phyloP scores from a whole-genome alignment of 495 filamentous ascomycete genomes.

The Trichoderma erinaceum region DNA sequence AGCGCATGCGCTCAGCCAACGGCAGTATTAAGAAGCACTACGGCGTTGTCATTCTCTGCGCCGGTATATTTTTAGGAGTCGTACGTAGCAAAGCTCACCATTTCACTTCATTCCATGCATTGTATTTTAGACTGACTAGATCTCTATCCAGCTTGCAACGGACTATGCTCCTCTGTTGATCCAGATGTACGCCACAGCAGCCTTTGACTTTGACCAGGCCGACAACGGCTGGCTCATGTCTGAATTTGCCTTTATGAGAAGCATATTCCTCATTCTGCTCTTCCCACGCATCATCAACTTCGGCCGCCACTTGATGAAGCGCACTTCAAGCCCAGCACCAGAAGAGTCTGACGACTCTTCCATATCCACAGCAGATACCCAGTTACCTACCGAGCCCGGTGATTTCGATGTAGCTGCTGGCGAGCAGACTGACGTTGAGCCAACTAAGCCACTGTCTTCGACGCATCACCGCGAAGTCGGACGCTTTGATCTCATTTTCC shows the following conservation, averaged over 20 bases:
- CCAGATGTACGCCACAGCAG: conserved; percentile 50
- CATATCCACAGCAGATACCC: not conserved
- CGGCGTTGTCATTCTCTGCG: conserved; percentile 46
- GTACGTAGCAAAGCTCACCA: conserved; percentile 25
- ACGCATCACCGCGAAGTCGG: conserved; percentile 32
- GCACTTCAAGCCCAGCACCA: not conserved
- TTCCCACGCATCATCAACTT: conserved; percentile 49
- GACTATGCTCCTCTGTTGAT: conserved; percentile 47
- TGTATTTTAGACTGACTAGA: not conserved
- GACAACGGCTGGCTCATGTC: conserved; percentile 51
- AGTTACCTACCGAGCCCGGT: not conserved
- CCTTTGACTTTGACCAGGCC: conserved; percentile 46
- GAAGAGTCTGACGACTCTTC: conserved; percentile 24
- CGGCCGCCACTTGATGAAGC: conserved; percentile 31
- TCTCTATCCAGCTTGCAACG: conserved; percentile 38
- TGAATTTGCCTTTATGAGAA: conserved; percentile 46
- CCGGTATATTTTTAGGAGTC: conserved; percentile 50
- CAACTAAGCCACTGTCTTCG: not conserved
- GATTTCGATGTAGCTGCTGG: not conserved
- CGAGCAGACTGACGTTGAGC: not conserved
- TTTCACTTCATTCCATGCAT: not conserved
- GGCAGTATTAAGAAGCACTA: conserved; percentile 41
- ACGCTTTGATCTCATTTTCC: conserved; percentile 50
- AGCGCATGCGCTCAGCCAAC: conserved; percentile 35
- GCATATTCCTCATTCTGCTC: conserved; percentile 46